Base-by-base conservation (phyloP, 1,284 basidiomycete species). In the Takashimella koratensis region DNA sequence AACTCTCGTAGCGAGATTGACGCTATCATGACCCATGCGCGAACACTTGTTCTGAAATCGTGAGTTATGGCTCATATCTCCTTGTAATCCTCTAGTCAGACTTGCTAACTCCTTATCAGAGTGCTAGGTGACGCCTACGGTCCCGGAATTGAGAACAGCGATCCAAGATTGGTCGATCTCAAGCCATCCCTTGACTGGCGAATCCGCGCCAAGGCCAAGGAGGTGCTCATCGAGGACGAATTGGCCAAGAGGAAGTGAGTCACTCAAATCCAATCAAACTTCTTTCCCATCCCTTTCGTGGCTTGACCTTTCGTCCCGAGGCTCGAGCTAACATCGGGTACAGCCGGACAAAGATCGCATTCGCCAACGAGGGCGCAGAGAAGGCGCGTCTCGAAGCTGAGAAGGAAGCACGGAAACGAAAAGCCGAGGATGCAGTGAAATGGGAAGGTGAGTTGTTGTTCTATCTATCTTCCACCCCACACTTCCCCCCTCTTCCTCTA, bases 191-290 rank as follows among this genome's bases (percentile, higher is more conserved):
- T 75, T 25, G 77, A 80, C 54, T 63, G 68, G 19, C 78, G 79
- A 45, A 69, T 82, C 27, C 67, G 77, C 51, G 62, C 64, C 20
- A 78, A 79, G 54, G 77, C 79, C 4, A 78, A 79, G 59, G 78
- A 81, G 57, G 68, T 82, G 20, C 68, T 82, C 58, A 74, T 82
- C n/a, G 80, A 82, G 57, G 81, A 82, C 46, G 80, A 81, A 64
- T 63, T 82, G 25, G 69, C 77, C n/a, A 65, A 76, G 54, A 57
- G 79, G 52, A 64, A 76, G 77, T 77, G 52, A 59, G 75, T 60
- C 24, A 8, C n/a, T 16, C 4, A 5, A 10, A n/a, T n/a, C n/a
- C n/a, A n/a, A n/a, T n/a, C n/a, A n/a, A n/a, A n/a, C n/a, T n/a
- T n/a, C n/a, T n/a, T n/a, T n/a, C n/a, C n/a, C n/a, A n/a, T n/a